Conservation (phyloP, 176 grass and related monocot genomes). For the Paspalum vaginatum region DNA sequence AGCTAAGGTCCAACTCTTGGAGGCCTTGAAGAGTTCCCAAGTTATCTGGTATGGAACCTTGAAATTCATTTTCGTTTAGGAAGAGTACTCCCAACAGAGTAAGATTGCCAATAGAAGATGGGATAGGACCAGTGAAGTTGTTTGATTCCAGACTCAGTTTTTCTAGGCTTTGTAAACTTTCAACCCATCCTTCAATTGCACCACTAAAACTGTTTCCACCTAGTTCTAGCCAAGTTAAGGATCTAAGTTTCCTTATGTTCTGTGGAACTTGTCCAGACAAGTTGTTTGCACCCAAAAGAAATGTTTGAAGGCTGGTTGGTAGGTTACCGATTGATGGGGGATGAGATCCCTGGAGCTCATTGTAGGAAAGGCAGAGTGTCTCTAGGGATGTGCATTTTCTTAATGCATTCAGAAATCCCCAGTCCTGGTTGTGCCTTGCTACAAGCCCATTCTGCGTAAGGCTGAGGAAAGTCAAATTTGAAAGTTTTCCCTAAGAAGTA, state of each 20-base stretch:
- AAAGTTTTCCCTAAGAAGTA: constrained; percentile 21
- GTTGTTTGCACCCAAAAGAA: constrained; percentile 6
- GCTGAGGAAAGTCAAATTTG: background rate
- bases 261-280: constrained; percentile 25
- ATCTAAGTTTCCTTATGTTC: constrained; percentile 13
- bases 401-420: constrained; percentile 41
- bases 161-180: constrained; percentile 8
- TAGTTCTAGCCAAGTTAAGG: constrained; percentile 21
- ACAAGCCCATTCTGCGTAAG: constrained; percentile 9
- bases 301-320: background rate
- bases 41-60: constrained; percentile 22
- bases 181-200: constrained; percentile 37
- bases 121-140: constrained; percentile 35
- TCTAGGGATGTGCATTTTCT: constrained; percentile 10
- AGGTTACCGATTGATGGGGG: constrained; percentile 25
- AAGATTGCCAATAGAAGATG: constrained; percentile 12
- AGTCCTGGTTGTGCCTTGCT: constrained; percentile 24
- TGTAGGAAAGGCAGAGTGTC: background rate
- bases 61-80: constrained; percentile 21
- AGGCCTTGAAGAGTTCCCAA: constrained; percentile 20
- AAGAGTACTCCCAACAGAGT: constrained; percentile 23
- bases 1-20: constrained; percentile 9
- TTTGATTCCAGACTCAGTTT: background rate
- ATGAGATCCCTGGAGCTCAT: constrained; percentile 24
- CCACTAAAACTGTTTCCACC: constrained; percentile 42